These are phyloP conservation scores for Populus simonii DNA, from an alignment of 345 rosid genomes.

Conservation along the genomic window DNA sequence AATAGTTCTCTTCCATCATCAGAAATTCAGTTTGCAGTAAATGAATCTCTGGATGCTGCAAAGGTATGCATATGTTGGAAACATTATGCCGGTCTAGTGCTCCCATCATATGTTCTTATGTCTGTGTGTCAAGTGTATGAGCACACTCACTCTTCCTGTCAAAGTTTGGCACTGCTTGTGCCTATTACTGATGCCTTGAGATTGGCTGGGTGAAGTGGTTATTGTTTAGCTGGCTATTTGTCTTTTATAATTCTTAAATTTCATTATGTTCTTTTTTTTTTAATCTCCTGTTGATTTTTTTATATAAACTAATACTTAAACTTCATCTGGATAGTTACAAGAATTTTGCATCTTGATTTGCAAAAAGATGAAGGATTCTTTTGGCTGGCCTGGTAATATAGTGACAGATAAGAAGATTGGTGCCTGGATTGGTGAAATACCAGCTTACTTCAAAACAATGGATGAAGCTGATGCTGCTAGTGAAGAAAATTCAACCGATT, in stretches of 20 bases:
- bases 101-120: too few relatives aligned
- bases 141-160: not conserved
- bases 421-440: conserved; percentile 66
- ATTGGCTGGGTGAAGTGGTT: not conserved
- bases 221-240: not conserved
- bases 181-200: not conserved
- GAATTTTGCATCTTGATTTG: conserved; percentile 38
- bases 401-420: conserved; percentile 39
- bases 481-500: conserved; percentile 33
- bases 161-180: not conserved
- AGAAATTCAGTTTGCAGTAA: conserved; percentile 28
- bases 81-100: not conserved
- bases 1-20: conserved; percentile 32
- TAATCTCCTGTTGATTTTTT: not conserved
- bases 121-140: not conserved
- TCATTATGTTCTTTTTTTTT: not conserved
- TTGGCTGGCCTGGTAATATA: conserved; percentile 57
- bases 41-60: conserved; percentile 42
- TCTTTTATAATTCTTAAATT: not conserved
- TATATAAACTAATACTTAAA: not conserved
- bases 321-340: conserved; percentile 45
- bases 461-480: conserved; percentile 28
- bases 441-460: conserved; percentile 49
- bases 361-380: conserved; percentile 62
- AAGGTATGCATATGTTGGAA: conserved; percentile 39